Evolutionary conservation across 2,329 filamentous ascomycete genomes (phyloP), one percentile per base, ranked within the genome.

Genomic region (Cephalotrichum gorgonifer): DNA sequence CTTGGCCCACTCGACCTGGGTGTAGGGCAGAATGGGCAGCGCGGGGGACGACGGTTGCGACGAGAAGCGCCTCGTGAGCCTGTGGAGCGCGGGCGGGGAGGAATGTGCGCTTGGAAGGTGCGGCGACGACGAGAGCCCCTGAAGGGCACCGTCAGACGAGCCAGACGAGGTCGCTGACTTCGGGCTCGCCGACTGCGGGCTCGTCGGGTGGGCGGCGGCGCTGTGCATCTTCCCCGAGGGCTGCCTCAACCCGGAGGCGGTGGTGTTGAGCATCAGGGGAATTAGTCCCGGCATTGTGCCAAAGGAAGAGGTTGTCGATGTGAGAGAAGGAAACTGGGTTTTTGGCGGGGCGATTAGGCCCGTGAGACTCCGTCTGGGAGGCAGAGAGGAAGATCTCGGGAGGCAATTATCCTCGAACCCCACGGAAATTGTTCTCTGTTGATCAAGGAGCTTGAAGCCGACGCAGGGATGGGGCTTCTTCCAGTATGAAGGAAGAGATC

Each of bases 1-100:
- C 47, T 62, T 66, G 53, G 64, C 71, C 78, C 78, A 81, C 43
- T 79, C 75, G 3, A 62, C 56, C 2, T 65, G 52, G 0, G 70
- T 75, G 50, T 65, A 67, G 2, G 73, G 72, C 11, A 74, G 58
- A 8, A 60, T 58, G 30, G 55, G 49, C 55, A 61, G 20, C 48
- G 53, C 35, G 50, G 44, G 30, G 6, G 53, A 49, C 28, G 47
- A 38, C 12, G 38, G 28, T 27, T 43, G 46, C 23, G 43, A 44
- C 9, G 42, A 48, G 23, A 45, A 41, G 14, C 48, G 42, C 33
- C 43, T 50, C 39, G 43, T 44, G 23, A 41, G 42, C 31, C 35
- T 50, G 17, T 50, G 48, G n/a, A 50, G 26, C 22, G 43, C 42
- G 8, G 26, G 14, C 23, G 48, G 20, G n/a, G 20, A 14, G n/a